phyloP scores from a whole-genome alignment of 208 protist species.

The Trypanosoma theileri region DNA sequence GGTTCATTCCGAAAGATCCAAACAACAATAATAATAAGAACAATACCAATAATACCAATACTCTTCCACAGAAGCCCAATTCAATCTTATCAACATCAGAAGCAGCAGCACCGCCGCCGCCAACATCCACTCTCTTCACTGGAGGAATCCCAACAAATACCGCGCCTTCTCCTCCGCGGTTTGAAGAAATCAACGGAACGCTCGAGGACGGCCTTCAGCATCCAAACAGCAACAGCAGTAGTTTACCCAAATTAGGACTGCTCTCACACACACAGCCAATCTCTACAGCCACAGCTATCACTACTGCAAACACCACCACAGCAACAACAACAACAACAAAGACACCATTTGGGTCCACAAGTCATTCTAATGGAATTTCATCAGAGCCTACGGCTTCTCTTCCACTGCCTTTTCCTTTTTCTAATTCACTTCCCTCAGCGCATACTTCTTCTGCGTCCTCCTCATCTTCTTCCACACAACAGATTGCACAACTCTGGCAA shows the following conservation, averaged over 20 bases:
- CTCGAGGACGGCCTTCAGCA: no score
- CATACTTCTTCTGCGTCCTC: not conserved
- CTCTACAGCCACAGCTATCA: not conserved
- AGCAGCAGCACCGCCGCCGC: no score
- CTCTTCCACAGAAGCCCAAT: no score
- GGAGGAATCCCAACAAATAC: not conserved
- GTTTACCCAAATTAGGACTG: no score
- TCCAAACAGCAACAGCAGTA: no score
- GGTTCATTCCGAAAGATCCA: not conserved
- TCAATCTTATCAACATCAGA: no score
- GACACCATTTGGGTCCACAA: no score
- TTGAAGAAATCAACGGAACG: conserved; percentile 5
- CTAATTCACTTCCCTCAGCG: not conserved
- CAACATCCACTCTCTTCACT: no score
- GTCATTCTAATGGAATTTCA: not conserved
- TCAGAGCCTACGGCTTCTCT: not conserved
- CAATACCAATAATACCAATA: not conserved
- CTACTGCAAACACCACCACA: not conserved
- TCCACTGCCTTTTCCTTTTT: not conserved
- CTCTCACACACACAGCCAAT: not conserved
- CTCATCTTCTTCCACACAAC: conserved; percentile 11
- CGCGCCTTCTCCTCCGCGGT: not conserved
- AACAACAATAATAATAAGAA: not conserved
- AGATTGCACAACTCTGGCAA: conserved; percentile 20
- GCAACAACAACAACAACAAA: not conserved